A percentile compares a stretch with the other conserved stretches of the same genome.
Evolutionary conservation across 2,329 filamentous ascomycete genomes (phyloP).

Genomic region (Neopestalotiopsis clavispora): DNA sequence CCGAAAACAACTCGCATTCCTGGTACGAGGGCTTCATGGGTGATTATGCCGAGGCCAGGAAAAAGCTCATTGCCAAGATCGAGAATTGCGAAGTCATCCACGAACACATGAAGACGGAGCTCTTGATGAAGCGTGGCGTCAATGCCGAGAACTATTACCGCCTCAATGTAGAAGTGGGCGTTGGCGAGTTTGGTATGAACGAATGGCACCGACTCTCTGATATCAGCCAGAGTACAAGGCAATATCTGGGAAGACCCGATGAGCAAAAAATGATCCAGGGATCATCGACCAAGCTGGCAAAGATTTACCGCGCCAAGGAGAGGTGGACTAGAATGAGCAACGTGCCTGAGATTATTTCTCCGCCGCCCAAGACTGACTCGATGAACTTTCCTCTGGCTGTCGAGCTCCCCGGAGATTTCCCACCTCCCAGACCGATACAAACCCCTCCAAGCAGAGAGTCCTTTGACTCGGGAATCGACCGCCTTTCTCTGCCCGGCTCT

Average conservation of each 20-base stretch:
- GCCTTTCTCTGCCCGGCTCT: conserved; percentile 45
- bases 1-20: conserved; percentile 72
- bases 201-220: conserved; percentile 95
- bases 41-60: conserved; percentile 88
- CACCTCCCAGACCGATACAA: conserved; percentile 40
- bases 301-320: conserved; percentile 78
- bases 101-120: conserved; percentile 80
- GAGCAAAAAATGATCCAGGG: conserved; percentile 80
- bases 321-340: conserved; percentile 61
- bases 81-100: conserved; percentile 94
- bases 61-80: conserved; percentile 86
- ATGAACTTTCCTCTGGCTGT: conserved; percentile 56
- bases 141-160: conserved; percentile 92
- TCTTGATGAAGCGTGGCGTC: conserved; percentile 77
- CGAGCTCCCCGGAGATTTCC: conserved; percentile 63
- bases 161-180: conserved; percentile 94
- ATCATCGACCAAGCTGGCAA: conserved; percentile 80
- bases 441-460: conserved; percentile 54
- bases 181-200: conserved; percentile 98
- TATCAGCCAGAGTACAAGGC: conserved; percentile 89
- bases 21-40: conserved; percentile 97
- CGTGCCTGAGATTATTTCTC: conserved; percentile 49
- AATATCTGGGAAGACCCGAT: conserved; percentile 75
- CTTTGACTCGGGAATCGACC: conserved; percentile 61
- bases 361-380: conserved; percentile 35